Base-by-base conservation (phyloP, 2,329 filamentous ascomycete species). In the Neofusicoccum parvum region DNA sequence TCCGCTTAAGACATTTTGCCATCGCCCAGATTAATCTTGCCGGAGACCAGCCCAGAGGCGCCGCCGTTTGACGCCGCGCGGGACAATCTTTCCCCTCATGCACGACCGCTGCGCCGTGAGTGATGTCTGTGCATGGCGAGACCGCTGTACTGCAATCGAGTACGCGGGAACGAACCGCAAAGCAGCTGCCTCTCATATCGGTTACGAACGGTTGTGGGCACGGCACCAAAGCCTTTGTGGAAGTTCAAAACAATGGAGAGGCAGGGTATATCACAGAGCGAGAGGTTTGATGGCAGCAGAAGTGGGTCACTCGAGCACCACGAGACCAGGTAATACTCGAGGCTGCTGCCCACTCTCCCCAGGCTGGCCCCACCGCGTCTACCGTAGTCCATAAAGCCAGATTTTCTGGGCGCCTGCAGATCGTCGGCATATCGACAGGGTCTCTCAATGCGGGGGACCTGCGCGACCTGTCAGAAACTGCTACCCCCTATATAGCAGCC, bases 71-170 rank as follows among this genome's bases (percentile, higher is more conserved):
- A 45, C 34, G 46, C 32, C 23, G 43, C 36, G 45, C 51, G 45
- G 53, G 53, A 43, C 43, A 65, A 65, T 48, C 41, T 50, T 49
- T 49, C 53, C 46, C 20, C 27, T 49, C 63, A 46, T 62, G 59
- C 36, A 49, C 58, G 32, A 41, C 34, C n/a, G 41, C 23, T 45
- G 58, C 27, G 32, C 20, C 34, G 23, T 34, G 17, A 58, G 36
- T 32, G 17, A 36, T 50, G 63, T 65, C 63, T 65, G 63, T 65
- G 63, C 63, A 58, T 65, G 51, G 53, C 43, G 51, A 45, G 53
- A 45, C 43, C 62, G 41, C 15, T 14, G 5, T 32, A 32, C 62
- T 39, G 62, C 63, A 65, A 59, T 65, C 53, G 63, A 51, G 45
- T 32, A 36, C 46, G 32, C 62, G 63, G 63, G 51, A 64, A 50